A percentile compares a stretch with the other conserved stretches of the same genome.
phyloP scores from a whole-genome alignment of 1,139 yeast genomes.

The Wickerhamomyces sp. region DNA sequence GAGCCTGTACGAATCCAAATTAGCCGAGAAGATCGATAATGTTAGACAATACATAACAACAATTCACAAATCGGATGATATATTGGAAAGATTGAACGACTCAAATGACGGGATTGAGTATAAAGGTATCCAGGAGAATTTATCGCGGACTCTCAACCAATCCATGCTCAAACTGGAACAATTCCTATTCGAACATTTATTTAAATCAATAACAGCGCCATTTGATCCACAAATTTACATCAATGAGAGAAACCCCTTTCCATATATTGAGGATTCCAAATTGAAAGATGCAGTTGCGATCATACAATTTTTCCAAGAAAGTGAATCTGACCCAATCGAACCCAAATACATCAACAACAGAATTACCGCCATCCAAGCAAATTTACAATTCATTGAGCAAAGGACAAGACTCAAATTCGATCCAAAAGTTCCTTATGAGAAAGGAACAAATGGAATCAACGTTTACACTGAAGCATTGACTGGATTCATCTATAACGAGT shows the following conservation, averaged over 20 bases:
- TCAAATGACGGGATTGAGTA: slow-evolving; percentile 27
- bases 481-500: slow-evolving; percentile 45
- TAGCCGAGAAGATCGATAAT: slow-evolving; percentile 27
- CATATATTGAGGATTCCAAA: slow-evolving; percentile 31
- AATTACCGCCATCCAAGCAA: slow-evolving; percentile 37
- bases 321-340: slow-evolving; percentile 31
- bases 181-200: slow-evolving; percentile 25
- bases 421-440: slow-evolving; percentile 48
- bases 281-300: slow-evolving; percentile 38
- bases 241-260: slow-evolving; percentile 33
- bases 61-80: slow-evolving; percentile 34
- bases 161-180: slow-evolving; percentile 30
- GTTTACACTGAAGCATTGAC: slow-evolving; percentile 49
- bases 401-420: slow-evolving; percentile 20
- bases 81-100: slow-evolving; percentile 29
- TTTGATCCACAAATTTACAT: slow-evolving; percentile 37
- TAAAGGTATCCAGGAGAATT: slow-evolving; percentile 32
- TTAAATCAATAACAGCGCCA: slow-evolving; percentile 27
- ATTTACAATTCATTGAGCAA: slow-evolving; percentile 39
- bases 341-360: slow-evolving; percentile 43
- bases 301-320: slow-evolving; percentile 40
- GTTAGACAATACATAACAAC: slow-evolving; percentile 32
- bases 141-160: slow-evolving; percentile 25
- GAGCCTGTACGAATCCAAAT: slow-evolving; percentile 43
- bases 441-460: slow-evolving; percentile 56